Evolutionary conservation across 169 alveolate species (phyloP).

Genomic region (Cryptosporidium viatorum): DNA sequence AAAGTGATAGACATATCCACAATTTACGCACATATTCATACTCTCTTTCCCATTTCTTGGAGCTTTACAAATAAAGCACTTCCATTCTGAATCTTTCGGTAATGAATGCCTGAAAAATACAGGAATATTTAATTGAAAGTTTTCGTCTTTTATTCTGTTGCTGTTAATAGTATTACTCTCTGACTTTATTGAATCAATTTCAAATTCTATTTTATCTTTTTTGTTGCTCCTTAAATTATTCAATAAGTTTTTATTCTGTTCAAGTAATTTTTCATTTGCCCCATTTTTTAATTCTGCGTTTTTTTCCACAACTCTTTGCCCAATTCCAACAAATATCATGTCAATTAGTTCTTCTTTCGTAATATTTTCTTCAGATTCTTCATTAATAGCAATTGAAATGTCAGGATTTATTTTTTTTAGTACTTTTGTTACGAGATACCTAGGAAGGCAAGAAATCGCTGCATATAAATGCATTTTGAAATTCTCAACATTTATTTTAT

Average conservation of each 20-base stretch:
- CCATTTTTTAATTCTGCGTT: background rate
- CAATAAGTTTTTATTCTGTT: background rate
- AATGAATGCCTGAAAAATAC: conserved; percentile 59
- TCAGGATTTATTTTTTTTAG: conserved; percentile 11
- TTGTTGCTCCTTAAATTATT: background rate
- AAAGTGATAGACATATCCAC: conserved; percentile 52
- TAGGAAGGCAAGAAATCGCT: conserved; percentile 69
- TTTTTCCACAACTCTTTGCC: background rate
- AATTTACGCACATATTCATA: conserved; percentile 61
- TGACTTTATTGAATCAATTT: background rate
- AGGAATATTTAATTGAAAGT: conserved; percentile 41
- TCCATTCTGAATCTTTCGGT: conserved; percentile 52
- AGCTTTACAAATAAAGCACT: conserved; percentile 39
- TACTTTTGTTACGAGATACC: conserved; percentile 1
- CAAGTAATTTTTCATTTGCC: background rate
- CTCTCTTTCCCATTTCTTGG: background rate
- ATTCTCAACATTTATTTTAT: background rate
- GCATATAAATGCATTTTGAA: conserved; percentile 44
- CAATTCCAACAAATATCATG: background rate
- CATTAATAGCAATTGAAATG: background rate
- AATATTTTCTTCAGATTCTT: conserved; percentile 1
- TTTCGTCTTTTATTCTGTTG: background rate
- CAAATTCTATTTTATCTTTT: conserved; percentile 2
- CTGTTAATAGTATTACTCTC: background rate
- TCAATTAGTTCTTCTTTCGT: conserved; percentile 25